Base-by-base conservation (phyloP, 257 asterid species). In the Gardenia jasminoides region DNA sequence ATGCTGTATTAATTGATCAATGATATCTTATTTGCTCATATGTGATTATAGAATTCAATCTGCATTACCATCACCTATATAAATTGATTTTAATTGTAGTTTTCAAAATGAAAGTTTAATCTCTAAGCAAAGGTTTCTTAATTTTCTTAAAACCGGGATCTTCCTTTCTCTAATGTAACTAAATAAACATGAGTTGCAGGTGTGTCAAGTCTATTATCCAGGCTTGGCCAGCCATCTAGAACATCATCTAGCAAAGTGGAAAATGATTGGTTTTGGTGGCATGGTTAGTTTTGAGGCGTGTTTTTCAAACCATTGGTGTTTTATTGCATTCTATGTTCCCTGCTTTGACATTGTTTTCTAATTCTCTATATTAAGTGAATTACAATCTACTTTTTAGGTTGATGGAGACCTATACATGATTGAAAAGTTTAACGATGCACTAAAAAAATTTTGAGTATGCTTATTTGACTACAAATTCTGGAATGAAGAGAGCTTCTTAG, bases 211-310 rank as follows among this genome's bases (percentile, higher is more conserved):
- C 82, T 94, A 94, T 81, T 94, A 94, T 86, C 97, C 97, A 28
- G 97, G 96, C 84, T 83, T 94, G 89, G 87, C 90, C 79, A 94
- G 97, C 88, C 97, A 94, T 83, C 97, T 97, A 75, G 98, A 94
- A 81, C 91, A 94, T 69, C 66, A 83, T 44, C 90, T 94, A 79
- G 98, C 97, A 70, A 92, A 88, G 90, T 87, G 84, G 84, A 97
- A 94, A 86, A 94, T 94, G 98, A 88, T 79, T 81, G 98, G 97
- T 82, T 94, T 94, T 83, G 98, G 97, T 82, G 98, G 98, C 4
- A 97, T 94, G 78, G 97, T 94, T 81, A 94, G 98, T 67, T 94
- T 94, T 86, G 98, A 94, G 98, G 98, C 90, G 61, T 83, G 97
- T 87, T 77, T 50, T 73, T 46, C 65, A 30, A 24, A 46, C 66